Base-by-base conservation (phyloP, 352 stramenopile genomes). In the Globisporangium yorkense region DNA sequence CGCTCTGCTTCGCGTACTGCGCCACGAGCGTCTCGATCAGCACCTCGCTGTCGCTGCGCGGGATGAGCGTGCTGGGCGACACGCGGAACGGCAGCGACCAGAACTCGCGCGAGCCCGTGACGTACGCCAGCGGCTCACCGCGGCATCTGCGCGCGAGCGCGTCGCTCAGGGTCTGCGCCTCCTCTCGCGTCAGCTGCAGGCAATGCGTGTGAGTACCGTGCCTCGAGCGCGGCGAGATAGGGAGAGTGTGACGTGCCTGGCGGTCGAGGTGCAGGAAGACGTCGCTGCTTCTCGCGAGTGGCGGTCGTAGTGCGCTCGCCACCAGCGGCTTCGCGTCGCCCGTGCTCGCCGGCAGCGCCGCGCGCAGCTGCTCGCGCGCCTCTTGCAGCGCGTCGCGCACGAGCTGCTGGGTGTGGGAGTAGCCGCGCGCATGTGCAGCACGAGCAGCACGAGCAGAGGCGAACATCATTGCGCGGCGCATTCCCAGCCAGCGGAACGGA, bases 41-140 rank as follows among this genome's bases (percentile, higher is more conserved):
- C 21, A 88, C 69, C 68, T 94, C 84, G 50, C 80, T 92, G 55
- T 94, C 84, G 39, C 71, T 85, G n/a, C 84, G 80, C 37, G 84
- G 84, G 54, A 94, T 92, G 37, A 94, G 74, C 29, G 81, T 92
- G 20, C 84, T 72, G 1, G 46, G 64, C 0, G 76, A 72, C 18
- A 92, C 78, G 31, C 37, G 15, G 33, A 92, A 81, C 3, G 70
- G 56, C 47, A 92, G 61, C 1, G 80, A 89, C 81, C 82, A 94
- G 57, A 94, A 94, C 63, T 89, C 81, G 54, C 87, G 89, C 47
- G 50, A 45, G 29, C 76, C 78, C 0, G 77, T 49, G 15, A 92
- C 63, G 48, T 92, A 92, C n/a, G 84, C 84, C 4, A 94, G 66
- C 9, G 84, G 84, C 62, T 92, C 75, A n/a, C 78, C 76, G 4